A percentile compares a stretch with the other conserved stretches of the same genome.
phyloP scores from a whole-genome alignment of 2,329 filamentous ascomycete species.

The Zalaria sp. region DNA sequence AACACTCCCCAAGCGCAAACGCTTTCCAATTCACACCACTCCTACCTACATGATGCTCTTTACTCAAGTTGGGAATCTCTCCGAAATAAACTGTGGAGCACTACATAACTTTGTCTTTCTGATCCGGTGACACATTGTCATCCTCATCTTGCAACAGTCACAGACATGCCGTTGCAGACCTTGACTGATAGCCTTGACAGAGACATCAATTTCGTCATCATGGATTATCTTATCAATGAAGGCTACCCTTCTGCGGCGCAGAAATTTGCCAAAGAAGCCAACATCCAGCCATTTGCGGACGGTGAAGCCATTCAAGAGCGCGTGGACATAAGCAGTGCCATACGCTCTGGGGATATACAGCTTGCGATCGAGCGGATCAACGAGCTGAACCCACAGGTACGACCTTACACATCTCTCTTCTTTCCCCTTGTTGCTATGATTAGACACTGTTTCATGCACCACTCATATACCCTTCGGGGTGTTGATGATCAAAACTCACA shows the following conservation, averaged over 20 bases:
- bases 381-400: slow-evolving; percentile 80
- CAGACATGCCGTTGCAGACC: slow-evolving; percentile 1
- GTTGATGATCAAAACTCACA: slow-evolving; percentile 77
- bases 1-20: slow-evolving; percentile 1
- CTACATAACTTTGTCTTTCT: slow-evolving; percentile 65
- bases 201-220: slow-evolving; percentile 87
- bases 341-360: slow-evolving; percentile 75
- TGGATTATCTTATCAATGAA: slow-evolving; percentile 94
- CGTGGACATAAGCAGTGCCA: slow-evolving; percentile 71
- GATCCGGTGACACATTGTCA: slow-evolving; percentile 23
- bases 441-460: slow-evolving; percentile 99
- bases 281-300: slow-evolving; percentile 61
- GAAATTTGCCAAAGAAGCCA: slow-evolving; percentile 89
- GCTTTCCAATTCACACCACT: background rate
- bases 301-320: slow-evolving; percentile 57
- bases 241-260: slow-evolving; percentile 86
- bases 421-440: slow-evolving; percentile 57
- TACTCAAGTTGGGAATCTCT: slow-evolving; percentile 99
- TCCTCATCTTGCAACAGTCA: slow-evolving; percentile 12
- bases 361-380: slow-evolving; percentile 77
- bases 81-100: slow-evolving; percentile 93
- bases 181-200: slow-evolving; percentile 33
- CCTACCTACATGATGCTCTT: slow-evolving; percentile 57
- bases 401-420: slow-evolving; percentile 2
- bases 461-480: slow-evolving; percentile 80